Percentiles rank a stretch among this genome's conserved stretches.
Conservation (phyloP, 2,329 filamentous ascomycete species). For the Trichoderma koningii region DNA sequence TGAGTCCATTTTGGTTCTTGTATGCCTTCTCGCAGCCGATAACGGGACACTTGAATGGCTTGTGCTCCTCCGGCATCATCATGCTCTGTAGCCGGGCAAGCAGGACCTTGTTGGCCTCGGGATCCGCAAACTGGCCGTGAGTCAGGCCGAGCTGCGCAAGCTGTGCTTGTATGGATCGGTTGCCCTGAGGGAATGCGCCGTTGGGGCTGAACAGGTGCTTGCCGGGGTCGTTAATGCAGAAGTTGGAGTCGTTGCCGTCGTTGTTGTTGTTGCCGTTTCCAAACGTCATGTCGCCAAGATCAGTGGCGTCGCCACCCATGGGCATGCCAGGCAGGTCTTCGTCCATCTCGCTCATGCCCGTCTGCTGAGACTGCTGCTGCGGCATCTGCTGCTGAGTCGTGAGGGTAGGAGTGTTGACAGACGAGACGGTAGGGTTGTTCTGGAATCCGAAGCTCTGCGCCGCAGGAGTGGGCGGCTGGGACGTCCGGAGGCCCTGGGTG, state of each 20-base stretch:
- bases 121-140: slow-evolving; percentile 74
- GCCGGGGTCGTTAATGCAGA: slow-evolving; percentile 86
- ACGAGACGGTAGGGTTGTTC: slow-evolving; percentile 95
- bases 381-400: slow-evolving; percentile 74
- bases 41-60: slow-evolving; percentile 96
- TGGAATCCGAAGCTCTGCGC: slow-evolving; percentile 76
- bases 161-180: slow-evolving; percentile 67
- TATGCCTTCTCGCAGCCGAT: slow-evolving; percentile 99
- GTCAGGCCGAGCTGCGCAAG: slow-evolving; percentile 73
- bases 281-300: slow-evolving; percentile 56
- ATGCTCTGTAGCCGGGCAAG: slow-evolving; percentile 61
- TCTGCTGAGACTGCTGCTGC: slow-evolving; percentile 57
- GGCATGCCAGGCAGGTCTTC: slow-evolving; percentile 68
- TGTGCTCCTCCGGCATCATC: slow-evolving; percentile 83
- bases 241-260: slow-evolving; percentile 47
- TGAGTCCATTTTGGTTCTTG: slow-evolving; percentile 98
- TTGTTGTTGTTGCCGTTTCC: slow-evolving; percentile 46
- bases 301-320: slow-evolving; percentile 57
- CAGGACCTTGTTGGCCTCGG: slow-evolving; percentile 66
- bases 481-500: slow-evolving; percentile 77
- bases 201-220: slow-evolving; percentile 90
- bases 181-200: slow-evolving; percentile 66
- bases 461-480: slow-evolving; percentile 82
- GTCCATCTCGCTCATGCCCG: slow-evolving; percentile 59
- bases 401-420: slow-evolving; percentile 91